These are phyloP conservation scores for Corylus avellana DNA, from an alignment of 306 rosid genomes.

Conservation along the genomic window DNA sequence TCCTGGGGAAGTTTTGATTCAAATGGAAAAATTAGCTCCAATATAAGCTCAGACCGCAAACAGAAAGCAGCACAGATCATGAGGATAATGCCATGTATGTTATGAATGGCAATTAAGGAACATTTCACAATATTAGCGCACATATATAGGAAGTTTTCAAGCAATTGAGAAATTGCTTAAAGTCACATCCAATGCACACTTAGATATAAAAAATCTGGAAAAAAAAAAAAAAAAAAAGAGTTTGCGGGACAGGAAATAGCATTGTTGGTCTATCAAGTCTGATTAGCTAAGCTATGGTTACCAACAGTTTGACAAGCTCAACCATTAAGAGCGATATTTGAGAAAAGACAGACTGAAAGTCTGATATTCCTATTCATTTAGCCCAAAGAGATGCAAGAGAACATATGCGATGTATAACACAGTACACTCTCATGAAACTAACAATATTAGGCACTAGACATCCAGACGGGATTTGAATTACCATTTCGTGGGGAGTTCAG, in stretches of 20 bases:
- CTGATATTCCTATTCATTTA: not conserved
- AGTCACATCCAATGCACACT: not conserved
- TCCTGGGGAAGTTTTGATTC: conserved; percentile 44
- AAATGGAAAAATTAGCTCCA: conserved; percentile 26
- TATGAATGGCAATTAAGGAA: not conserved
- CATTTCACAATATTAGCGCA: not conserved
- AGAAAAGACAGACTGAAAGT: conserved; percentile 6
- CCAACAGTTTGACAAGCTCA: conserved; percentile 3
- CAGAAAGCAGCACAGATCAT: not conserved
- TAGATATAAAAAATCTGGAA: not conserved
- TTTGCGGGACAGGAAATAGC: conserved; percentile 17
- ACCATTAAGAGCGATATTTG: conserved; percentile 10
- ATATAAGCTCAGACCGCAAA: conserved; percentile 3
- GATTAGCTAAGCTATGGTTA: not conserved
- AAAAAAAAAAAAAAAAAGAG: conserved; percentile 5
- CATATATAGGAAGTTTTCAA: not conserved
- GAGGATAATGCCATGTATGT: not conserved
- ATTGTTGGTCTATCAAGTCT: conserved; percentile 12
- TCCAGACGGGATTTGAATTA: conserved; percentile 25
- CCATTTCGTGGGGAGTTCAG: conserved; percentile 36
- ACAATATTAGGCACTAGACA: conserved; percentile 2
- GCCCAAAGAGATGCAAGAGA: not conserved
- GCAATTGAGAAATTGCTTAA: not conserved
- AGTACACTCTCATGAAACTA: not conserved
- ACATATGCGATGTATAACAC: not conserved